Conservation (phyloP, 2,329 filamentous ascomycete species). For the Gaeumannomyces tritici region DNA sequence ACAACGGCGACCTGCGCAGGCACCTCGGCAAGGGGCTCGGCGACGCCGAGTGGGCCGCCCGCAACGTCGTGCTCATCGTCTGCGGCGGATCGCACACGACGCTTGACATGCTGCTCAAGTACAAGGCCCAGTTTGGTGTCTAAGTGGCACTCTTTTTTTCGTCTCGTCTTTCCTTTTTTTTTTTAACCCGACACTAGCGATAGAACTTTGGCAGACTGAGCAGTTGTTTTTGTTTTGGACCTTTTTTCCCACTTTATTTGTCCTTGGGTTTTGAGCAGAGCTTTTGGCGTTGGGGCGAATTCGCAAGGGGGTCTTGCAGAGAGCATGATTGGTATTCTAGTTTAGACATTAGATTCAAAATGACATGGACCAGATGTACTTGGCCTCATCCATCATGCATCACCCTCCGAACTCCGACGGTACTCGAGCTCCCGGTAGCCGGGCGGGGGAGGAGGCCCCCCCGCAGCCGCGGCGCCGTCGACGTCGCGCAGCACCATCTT, state of each 20-base stretch:
- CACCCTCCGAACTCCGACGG: slow-evolving; percentile 2
- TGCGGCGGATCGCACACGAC: slow-evolving; percentile 70
- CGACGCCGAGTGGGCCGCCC: slow-evolving; percentile 50
- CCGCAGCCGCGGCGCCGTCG: neutral
- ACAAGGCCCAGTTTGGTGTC: slow-evolving; percentile 37
- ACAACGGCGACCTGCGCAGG: slow-evolving; percentile 52
- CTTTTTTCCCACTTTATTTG: neutral
- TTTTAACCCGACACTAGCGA: neutral
- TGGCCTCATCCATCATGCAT: neutral
- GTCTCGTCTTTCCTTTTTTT: neutral
- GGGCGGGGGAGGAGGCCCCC: slow-evolving; percentile 8
- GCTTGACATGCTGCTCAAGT: slow-evolving; percentile 49
- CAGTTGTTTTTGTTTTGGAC: neutral
- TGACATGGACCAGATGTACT: neutral
- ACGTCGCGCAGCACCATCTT: slow-evolving; percentile 30
- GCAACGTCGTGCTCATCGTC: slow-evolving; percentile 73
- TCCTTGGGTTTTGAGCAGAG: neutral
- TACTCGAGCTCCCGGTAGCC: slow-evolving; percentile 16
- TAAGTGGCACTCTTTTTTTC: slow-evolving; percentile 3
- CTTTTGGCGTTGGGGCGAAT: neutral
- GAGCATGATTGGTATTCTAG: neutral
- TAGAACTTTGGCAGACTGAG: neutral
- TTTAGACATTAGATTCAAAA: neutral
- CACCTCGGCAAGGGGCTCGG: slow-evolving; percentile 42
- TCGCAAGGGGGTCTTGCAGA: neutral